These are phyloP conservation scores for Tympanopsis confertula DNA, from an alignment of 2,329 filamentous ascomycete species.

Conservation along the genomic window DNA sequence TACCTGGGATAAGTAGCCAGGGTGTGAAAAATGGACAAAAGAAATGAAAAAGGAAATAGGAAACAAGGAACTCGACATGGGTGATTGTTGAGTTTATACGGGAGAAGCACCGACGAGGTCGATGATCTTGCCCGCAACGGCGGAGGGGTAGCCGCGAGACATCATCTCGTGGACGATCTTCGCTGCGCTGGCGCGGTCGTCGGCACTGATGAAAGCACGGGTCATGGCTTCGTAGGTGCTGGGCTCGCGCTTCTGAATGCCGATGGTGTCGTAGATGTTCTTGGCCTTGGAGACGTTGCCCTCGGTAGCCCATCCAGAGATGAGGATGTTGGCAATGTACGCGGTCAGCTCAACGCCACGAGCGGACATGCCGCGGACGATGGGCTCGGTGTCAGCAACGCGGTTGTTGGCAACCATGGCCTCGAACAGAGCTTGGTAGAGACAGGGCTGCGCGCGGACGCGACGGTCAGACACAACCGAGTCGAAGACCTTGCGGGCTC, in stretches of 20 bases:
- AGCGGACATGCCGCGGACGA: constrained; percentile 65
- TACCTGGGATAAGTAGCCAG: no score
- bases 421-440: constrained; percentile 96
- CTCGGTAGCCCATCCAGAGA: constrained; percentile 87
- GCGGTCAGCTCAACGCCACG: constrained; percentile 76
- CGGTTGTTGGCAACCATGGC: constrained; percentile 90
- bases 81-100: background rate
- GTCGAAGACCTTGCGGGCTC: constrained; percentile 73
- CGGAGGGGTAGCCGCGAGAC: constrained; percentile 75
- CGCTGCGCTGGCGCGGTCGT: constrained; percentile 68
- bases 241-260: constrained; percentile 71
- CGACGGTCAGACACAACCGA: constrained; percentile 57
- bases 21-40: no score
- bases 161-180: constrained; percentile 81
- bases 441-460: constrained; percentile 65
- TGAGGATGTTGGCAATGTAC: constrained; percentile 96
- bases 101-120: constrained; percentile 64
- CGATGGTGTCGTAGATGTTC: constrained; percentile 68
- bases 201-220: constrained; percentile 74
- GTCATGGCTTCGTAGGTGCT: constrained; percentile 99
- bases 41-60: constrained; percentile 1
- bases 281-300: constrained; percentile 71
- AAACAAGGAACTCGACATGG: no score
- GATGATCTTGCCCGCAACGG: constrained; percentile 85
- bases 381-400: constrained; percentile 62